phyloP scores from a whole-genome alignment of 179 eudicot species.

The Corrigiola litoralis region DNA sequence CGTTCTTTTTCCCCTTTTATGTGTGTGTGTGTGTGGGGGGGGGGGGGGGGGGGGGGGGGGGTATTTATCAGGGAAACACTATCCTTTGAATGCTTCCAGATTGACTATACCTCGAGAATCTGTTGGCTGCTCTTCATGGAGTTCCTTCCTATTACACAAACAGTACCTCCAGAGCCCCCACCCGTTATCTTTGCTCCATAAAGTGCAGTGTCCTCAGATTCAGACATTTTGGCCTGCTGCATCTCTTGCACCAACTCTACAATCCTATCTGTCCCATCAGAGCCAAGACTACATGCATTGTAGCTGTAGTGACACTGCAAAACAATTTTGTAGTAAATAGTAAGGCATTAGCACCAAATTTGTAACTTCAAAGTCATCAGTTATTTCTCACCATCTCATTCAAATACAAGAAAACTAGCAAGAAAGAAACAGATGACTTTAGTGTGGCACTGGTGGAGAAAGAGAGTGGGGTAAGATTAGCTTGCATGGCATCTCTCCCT shows the following conservation, averaged over 20 bases:
- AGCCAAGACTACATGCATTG: conserved; percentile 94
- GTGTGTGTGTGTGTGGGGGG: too few species aligned
- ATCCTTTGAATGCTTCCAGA: neutral
- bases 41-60: neutral
- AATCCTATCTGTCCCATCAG: conserved; percentile 92
- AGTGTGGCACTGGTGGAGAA: neutral
- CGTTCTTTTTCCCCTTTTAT: too few species aligned
- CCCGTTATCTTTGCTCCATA: conserved; percentile 96
- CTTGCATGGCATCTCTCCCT: too few species aligned
- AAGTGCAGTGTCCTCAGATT: conserved; percentile 50
- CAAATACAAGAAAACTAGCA: neutral
- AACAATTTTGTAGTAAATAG: conserved; percentile 12
- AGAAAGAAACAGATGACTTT: too few species aligned
- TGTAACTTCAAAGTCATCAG: neutral
- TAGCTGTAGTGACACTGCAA: conserved; percentile 97
- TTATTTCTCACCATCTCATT: neutral
- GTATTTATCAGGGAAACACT: neutral
- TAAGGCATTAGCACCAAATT: neutral
- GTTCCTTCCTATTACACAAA: conserved; percentile 78
- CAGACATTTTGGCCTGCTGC: conserved; percentile 60
- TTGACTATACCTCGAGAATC: conserved; percentile 66
- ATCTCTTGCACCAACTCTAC: conserved; percentile 85
- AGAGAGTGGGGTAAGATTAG: too few species aligned
- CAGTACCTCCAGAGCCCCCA: conserved; percentile 98
- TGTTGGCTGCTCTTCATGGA: conserved; percentile 71